A percentile compares a stretch with the other conserved stretches of the same genome.
phyloP scores from a whole-genome alignment of 2,329 filamentous ascomycete species.

The Orbilia blumenaviensis region DNA sequence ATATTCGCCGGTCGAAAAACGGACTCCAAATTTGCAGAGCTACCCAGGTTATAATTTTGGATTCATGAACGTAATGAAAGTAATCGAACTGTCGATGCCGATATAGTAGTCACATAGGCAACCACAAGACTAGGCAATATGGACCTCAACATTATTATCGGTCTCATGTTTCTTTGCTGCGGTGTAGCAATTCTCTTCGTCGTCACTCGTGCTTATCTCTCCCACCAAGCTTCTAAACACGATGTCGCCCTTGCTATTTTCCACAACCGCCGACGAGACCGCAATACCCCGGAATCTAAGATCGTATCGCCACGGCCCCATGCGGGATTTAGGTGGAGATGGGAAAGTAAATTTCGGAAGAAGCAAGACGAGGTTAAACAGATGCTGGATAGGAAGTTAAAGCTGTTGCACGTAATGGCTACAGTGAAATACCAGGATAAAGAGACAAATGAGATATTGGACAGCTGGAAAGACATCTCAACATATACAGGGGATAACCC shows the following conservation, averaged over 20 bases:
- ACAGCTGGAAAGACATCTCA: conserved; percentile 46
- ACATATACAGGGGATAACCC: conserved; percentile 38
- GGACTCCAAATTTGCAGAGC: not conserved
- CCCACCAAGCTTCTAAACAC: not conserved
- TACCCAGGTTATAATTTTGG: not conserved
- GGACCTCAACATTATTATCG: conserved; percentile 15
- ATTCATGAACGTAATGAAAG: not conserved
- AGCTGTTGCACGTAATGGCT: conserved; percentile 47
- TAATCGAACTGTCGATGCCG: not conserved
- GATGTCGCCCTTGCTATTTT: not conserved
- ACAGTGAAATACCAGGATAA: conserved; percentile 46
- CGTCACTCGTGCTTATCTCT: conserved; percentile 22
- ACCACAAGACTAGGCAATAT: not conserved
- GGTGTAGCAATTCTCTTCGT: conserved; percentile 26
- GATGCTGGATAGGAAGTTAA: conserved; percentile 36
- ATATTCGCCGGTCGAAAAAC: not conserved
- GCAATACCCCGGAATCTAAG: not conserved
- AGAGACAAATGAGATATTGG: conserved; percentile 34
- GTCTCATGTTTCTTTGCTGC: conserved; percentile 28
- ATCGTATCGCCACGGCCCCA: conserved; percentile 18
- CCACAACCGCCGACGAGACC: not conserved
- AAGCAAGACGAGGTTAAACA: conserved; percentile 39
- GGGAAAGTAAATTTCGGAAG: conserved; percentile 37
- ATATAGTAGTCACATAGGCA: not conserved
- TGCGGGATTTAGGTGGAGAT: conserved; percentile 35